Conservation (phyloP, 768 basidiomycete genomes). For the Coprinellus micaceus region DNA sequence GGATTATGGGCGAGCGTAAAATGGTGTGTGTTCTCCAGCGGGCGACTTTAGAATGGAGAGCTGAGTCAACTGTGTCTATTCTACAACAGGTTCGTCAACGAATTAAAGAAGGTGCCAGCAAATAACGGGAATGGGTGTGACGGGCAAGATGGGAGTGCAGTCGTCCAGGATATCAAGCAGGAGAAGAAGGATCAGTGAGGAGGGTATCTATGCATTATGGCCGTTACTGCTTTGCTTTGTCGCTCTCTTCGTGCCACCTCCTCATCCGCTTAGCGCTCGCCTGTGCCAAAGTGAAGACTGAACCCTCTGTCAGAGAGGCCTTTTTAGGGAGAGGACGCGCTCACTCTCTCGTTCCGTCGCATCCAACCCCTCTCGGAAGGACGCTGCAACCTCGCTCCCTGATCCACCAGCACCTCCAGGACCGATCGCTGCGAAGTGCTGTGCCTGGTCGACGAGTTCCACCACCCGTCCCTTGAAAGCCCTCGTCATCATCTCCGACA, state of each 20-base stretch:
- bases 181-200: conserved; percentile 29
- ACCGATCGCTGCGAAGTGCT: conserved; percentile 77
- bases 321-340: conserved; percentile 22
- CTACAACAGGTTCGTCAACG: conserved; percentile 58
- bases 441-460: conserved; percentile 84
- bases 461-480: conserved; percentile 72
- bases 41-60: conserved; percentile 1
- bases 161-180: neutral
- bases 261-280: conserved; percentile 76
- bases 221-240: conserved; percentile 47
- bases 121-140: conserved; percentile 13
- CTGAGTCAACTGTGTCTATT: conserved; percentile 10
- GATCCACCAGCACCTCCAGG: conserved; percentile 51
- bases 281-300: conserved; percentile 85
- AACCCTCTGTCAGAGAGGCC: conserved; percentile 8
- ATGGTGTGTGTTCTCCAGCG: conserved; percentile 47
- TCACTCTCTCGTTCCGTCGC: conserved; percentile 88
- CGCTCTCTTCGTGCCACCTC: conserved; percentile 78
- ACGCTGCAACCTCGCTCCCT: conserved; percentile 57
- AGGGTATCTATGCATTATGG: neutral
- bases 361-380: conserved; percentile 89
- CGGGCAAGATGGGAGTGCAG: too few relatives aligned
- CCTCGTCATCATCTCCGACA: conserved; percentile 69
- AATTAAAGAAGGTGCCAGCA: conserved; percentile 42
- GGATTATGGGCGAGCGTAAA: conserved; percentile 77